Evolutionary conservation across 2,329 filamentous ascomycete species (phyloP).

Genomic region (Colletotrichum costaricense): DNA sequence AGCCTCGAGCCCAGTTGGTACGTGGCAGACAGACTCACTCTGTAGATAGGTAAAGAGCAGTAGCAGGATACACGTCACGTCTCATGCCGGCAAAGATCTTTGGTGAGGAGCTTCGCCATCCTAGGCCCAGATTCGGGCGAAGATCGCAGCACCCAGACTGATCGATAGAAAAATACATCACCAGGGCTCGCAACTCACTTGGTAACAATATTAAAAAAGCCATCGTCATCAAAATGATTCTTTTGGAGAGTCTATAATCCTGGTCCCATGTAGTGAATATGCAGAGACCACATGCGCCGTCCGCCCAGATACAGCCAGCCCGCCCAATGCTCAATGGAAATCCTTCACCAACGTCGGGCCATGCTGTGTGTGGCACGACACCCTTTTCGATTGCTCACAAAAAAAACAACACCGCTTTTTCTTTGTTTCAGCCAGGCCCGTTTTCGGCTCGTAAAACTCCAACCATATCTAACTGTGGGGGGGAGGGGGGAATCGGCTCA

Average conservation of each 20-base stretch:
- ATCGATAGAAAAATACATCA: too few relatives aligned
- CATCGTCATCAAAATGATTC: not conserved
- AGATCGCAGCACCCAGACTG: too few relatives aligned
- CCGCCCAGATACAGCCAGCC: not conserved
- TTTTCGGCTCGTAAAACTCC: conserved; percentile 3
- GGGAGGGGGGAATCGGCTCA: not conserved
- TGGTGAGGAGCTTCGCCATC: too few relatives aligned
- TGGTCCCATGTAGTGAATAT: not conserved
- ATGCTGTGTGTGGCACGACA: conserved; percentile 1
- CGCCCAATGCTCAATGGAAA: conserved; percentile 9
- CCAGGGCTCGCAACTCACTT: not conserved
- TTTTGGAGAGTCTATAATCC: conserved; percentile 27
- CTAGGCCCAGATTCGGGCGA: too few relatives aligned
- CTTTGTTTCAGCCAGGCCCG: not conserved
- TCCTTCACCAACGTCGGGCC: not conserved
- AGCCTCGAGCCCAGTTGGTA: not conserved
- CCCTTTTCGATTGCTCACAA: not conserved
- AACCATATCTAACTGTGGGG: not conserved
- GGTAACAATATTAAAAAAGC: not conserved
- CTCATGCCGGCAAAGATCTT: conserved; percentile 6
- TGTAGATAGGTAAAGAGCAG: conserved; percentile 40
- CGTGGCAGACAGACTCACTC: conserved; percentile 35
- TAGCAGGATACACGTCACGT: conserved; percentile 35
- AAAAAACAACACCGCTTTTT: not conserved
- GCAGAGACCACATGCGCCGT: conserved; percentile 9